Base-by-base conservation (phyloP, 2,329 filamentous ascomycete genomes). In the Cytospora mali region DNA sequence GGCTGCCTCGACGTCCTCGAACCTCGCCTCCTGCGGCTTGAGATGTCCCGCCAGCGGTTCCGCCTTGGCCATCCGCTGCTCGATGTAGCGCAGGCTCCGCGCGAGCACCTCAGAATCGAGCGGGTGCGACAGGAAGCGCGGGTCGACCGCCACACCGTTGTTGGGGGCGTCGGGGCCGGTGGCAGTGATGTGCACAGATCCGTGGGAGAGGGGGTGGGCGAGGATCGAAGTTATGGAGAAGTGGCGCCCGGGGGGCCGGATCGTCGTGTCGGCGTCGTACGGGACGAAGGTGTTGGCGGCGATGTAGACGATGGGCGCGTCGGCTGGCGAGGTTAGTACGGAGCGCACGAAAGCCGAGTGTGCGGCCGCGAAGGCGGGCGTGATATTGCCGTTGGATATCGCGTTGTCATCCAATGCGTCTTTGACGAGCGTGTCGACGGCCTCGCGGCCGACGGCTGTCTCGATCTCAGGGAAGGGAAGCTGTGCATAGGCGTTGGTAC, bases 81-180 rank as follows among this genome's bases (percentile, higher is more conserved):
- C 55, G 18, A 14, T 29, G 25, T 42, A 60, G 28, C 58, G 58
- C 11, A 60, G 33, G 14, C 27, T 18, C 11, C 57, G 48, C 9
- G 57, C 50, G 13, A 59, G 33, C 4, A 59, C 50, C n/a, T 53
- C 57, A 2, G 27, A 14, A 13, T 59, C 57, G 27, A 59, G 29
- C 3, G 57, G 57, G 21, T 53, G 55, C 18, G 55, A 31, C 18
- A 58, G 42, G 42, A n/a, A 58, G 25, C 46, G 39, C 1, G 39
- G 55, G 25, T 58, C 18, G 42, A 58, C 11, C 0, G 21, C 33
- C 7, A 18, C 31, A 11, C 53, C 53, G 2, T 16, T n/a, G 13
- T 16, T 29, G 33, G 25, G 6, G 54, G 39, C 28, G n/a, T 6
- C 6, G n/a, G 27, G 4, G 31, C 33, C 18, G 6, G 16, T 16